Conservation (phyloP, 352 stramenopile species). For the Phytophthora vignae region DNA sequence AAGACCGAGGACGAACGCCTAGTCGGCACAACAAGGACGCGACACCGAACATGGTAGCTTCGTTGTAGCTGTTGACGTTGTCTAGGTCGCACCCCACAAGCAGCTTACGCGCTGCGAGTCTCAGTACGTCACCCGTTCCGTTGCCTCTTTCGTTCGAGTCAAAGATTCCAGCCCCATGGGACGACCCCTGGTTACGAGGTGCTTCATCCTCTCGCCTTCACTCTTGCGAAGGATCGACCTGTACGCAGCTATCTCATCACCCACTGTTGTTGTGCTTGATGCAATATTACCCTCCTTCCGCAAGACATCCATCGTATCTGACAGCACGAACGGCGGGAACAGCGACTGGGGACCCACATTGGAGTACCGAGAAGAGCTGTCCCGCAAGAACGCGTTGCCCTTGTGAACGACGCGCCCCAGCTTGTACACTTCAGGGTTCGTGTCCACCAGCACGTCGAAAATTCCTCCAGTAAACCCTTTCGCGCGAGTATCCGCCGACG, state of each 20-base stretch:
- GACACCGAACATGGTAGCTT: background rate
- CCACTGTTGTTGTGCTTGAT: background rate
- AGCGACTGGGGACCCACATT: background rate
- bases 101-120: background rate
- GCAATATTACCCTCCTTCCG: background rate
- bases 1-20: background rate
- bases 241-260: background rate
- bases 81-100: background rate
- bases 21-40: constrained; percentile 3
- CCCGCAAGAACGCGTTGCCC: background rate
- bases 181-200: background rate
- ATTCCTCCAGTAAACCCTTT: background rate
- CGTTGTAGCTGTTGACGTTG: background rate
- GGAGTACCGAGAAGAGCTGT: background rate
- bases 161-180: background rate
- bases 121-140: too few relatives aligned
- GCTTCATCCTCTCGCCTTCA: background rate
- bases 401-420: too few relatives aligned
- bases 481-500: background rate
- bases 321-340: background rate
- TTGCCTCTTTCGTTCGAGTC: too few relatives aligned
- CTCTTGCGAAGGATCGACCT: background rate
- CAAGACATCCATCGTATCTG: background rate
- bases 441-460: background rate
- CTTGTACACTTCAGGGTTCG: too few relatives aligned